Conservation (phyloP, 2,329 filamentous ascomycete genomes). For the Monilinia polystroma region DNA sequence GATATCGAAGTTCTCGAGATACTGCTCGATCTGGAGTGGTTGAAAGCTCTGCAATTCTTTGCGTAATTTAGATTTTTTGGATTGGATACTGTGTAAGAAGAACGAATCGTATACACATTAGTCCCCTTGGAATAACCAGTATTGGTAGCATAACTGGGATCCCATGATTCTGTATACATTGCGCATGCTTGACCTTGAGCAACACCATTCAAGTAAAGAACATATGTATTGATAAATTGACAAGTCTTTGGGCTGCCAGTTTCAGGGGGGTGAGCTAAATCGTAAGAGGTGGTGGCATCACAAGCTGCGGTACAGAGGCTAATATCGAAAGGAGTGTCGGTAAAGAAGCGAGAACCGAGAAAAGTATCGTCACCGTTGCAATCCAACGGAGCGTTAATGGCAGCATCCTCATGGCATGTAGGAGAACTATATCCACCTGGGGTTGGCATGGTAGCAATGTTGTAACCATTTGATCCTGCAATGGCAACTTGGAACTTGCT, state of each 20-base stretch:
- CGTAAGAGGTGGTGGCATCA: conserved; percentile 9
- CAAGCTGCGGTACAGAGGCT: conserved; percentile 11
- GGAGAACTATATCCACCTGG: conserved; percentile 2
- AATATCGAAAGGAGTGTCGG: conserved; percentile 14
- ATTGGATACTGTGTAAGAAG: conserved; percentile 13
- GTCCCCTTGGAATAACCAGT: conserved; percentile 3
- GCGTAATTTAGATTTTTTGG: conserved; percentile 8
- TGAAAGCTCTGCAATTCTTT: background rate
- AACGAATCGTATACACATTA: background rate
- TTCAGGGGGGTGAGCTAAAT: conserved; percentile 6
- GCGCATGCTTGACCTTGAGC: conserved; percentile 17
- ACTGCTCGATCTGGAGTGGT: background rate
- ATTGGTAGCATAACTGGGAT: conserved; percentile 9
- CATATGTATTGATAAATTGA: conserved; percentile 18
- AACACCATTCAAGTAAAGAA: conserved; percentile 12
- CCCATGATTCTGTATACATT: conserved; percentile 11
- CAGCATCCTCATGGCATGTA: background rate
- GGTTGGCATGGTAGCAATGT: conserved; percentile 31
- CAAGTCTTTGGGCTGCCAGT: conserved; percentile 1
- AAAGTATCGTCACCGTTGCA: conserved; percentile 11
- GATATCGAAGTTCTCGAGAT: background rate
- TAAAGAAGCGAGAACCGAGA: conserved; percentile 15
- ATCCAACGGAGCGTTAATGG: conserved; percentile 11
- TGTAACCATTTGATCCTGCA: conserved; percentile 46
- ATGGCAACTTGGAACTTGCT: conserved; percentile 43